Percentiles rank a stretch among this genome's conserved stretches.
Conservation (phyloP, 208 protist genomes). For the Acanthamoeba lenticulata region DNA sequence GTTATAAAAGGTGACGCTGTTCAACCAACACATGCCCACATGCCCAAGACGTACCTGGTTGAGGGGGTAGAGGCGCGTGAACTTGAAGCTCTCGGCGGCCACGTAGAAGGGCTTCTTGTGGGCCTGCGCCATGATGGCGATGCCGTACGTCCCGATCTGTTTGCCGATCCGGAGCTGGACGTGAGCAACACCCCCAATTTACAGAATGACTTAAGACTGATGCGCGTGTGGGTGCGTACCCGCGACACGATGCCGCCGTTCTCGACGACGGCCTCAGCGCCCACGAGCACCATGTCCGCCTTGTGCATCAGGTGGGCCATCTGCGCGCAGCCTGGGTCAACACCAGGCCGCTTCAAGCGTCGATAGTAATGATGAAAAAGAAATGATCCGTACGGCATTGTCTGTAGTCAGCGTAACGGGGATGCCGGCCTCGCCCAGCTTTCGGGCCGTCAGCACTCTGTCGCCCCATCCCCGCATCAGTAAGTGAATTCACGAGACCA, state of each 20-base stretch:
- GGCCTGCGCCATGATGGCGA: conserved; percentile 95
- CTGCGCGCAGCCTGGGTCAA: no score
- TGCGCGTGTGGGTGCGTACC: background rate
- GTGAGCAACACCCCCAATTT: background rate
- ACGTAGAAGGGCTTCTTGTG: conserved; percentile 98
- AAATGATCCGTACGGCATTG: conserved; percentile 77
- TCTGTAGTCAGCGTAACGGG: conserved; percentile 87
- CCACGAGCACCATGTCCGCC: conserved; percentile 97
- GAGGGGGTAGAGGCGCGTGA: conserved; percentile 96
- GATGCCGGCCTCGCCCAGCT: conserved; percentile 79
- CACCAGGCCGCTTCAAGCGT: no score
- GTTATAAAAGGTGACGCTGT: background rate
- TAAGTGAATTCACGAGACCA: background rate
- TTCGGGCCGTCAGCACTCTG: conserved; percentile 71
- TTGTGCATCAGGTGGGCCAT: conserved; percentile 80
- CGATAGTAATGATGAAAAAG: background rate
- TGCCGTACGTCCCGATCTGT: conserved; percentile 95
- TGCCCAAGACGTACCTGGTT: conserved; percentile 86
- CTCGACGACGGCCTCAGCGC: conserved; percentile 98
- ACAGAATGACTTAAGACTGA: background rate
- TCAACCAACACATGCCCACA: no score
- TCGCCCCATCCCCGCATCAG: background rate
- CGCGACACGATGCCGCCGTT: conserved; percentile 98
- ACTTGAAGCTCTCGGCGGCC: conserved; percentile 98
- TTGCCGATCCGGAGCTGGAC: no score